phyloP scores from a whole-genome alignment of 2,329 filamentous ascomycete species.

The Acrocalymma vagum region DNA sequence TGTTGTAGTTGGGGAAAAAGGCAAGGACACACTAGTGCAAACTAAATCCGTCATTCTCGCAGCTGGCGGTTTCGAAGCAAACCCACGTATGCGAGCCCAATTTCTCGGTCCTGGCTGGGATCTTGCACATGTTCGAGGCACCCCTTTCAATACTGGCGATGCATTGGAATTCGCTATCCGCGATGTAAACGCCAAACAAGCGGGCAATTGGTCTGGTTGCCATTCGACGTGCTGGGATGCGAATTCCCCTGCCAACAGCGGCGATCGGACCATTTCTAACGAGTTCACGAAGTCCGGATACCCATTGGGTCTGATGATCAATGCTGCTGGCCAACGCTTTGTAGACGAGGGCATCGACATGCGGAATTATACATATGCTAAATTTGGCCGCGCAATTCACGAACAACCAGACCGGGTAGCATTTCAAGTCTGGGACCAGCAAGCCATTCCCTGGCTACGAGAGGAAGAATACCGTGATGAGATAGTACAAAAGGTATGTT shows the following conservation, averaged over 20 bases:
- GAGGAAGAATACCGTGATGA: constrained; percentile 70
- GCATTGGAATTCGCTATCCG: constrained; percentile 62
- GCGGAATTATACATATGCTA: constrained; percentile 73
- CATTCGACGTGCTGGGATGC: constrained; percentile 73
- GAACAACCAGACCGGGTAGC: constrained; percentile 65
- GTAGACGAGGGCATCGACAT: constrained; percentile 73
- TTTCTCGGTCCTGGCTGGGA: constrained; percentile 70
- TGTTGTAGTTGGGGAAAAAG: constrained; percentile 39
- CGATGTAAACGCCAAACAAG: constrained; percentile 59
- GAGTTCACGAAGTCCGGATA: constrained; percentile 76
- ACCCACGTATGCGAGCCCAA: constrained; percentile 63
- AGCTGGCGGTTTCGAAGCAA: constrained; percentile 72
- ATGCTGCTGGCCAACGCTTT: constrained; percentile 66
- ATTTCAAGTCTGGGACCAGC: constrained; percentile 71
- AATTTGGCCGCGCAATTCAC: constrained; percentile 70
- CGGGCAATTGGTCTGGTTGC: constrained; percentile 71
- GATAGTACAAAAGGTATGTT: no score
- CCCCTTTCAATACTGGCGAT: constrained; percentile 71
- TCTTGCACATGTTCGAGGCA: constrained; percentile 68
- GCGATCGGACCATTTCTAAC: constrained; percentile 68
- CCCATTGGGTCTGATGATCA: constrained; percentile 72
- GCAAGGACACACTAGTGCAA: constrained; percentile 39
- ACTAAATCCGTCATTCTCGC: constrained; percentile 60
- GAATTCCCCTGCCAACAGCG: constrained; percentile 62
- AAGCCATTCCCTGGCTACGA: constrained; percentile 62